Evolutionary conservation across 352 stramenopile genomes (phyloP).

Genomic region (Globisporangium nunn): DNA sequence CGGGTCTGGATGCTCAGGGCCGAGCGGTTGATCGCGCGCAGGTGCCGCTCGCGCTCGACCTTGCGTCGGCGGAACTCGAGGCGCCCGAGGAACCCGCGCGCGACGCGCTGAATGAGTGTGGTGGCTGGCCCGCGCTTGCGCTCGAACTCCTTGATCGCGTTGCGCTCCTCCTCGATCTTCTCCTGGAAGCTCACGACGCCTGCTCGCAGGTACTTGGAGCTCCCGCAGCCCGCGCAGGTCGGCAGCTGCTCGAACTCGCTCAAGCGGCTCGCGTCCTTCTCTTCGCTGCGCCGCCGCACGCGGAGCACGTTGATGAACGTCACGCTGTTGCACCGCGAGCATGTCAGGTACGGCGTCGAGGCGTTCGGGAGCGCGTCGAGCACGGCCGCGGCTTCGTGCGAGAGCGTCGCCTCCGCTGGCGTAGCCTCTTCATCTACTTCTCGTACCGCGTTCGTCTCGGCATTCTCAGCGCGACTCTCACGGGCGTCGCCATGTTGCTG

Average conservation of each 20-base stretch:
- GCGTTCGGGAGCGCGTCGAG: conserved; percentile 15
- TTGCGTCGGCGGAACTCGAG: conserved; percentile 41
- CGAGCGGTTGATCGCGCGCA: conserved; percentile 40
- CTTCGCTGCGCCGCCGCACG: conserved; percentile 19
- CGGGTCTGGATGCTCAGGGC: conserved; percentile 54
- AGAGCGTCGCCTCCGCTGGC: background rate
- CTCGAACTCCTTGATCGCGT: conserved; percentile 61
- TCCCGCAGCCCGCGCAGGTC: conserved; percentile 53
- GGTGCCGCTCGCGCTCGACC: conserved; percentile 35
- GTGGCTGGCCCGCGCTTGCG: conserved; percentile 40
- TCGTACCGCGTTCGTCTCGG: background rate
- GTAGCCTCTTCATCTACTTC: background rate
- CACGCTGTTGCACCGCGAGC: conserved; percentile 69
- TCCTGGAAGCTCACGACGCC: conserved; percentile 72
- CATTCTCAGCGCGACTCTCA: background rate
- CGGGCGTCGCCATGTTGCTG: too few relatives aligned
- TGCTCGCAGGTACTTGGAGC: conserved; percentile 58
- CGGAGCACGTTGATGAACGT: conserved; percentile 62
- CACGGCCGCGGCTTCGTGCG: conserved; percentile 3
- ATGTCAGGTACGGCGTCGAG: conserved; percentile 74
- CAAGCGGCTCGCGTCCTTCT: conserved; percentile 13
- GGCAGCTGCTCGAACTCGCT: conserved; percentile 50
- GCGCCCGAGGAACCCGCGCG: conserved; percentile 51
- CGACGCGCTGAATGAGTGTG: conserved; percentile 52
- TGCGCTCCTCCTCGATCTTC: conserved; percentile 60